Conservation (phyloP, 306 rosid species). For the Rosa lucieae region DNA sequence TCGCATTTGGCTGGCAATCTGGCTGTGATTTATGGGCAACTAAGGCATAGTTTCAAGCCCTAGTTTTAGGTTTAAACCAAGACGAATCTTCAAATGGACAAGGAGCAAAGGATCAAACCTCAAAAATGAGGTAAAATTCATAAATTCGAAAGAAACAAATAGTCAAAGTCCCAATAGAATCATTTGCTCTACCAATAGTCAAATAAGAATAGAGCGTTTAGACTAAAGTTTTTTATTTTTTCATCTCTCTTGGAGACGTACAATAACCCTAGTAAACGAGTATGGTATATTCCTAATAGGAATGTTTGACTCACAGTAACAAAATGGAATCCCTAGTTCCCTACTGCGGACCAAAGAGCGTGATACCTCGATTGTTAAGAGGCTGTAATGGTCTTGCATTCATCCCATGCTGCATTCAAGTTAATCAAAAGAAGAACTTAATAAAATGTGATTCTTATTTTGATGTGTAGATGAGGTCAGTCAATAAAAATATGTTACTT, state of each 20-base stretch:
- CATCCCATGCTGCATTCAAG: constrained; percentile 33
- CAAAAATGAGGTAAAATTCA: neutral
- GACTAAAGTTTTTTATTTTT: too few relatives aligned
- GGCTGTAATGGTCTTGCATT: constrained; percentile 37
- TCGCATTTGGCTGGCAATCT: neutral
- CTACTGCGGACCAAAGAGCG: neutral
- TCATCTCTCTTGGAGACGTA: neutral
- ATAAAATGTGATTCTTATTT: neutral
- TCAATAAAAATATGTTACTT: constrained; percentile 22
- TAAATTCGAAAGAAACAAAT: neutral
- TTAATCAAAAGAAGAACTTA: constrained; percentile 3
- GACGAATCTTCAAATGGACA: too few relatives aligned
- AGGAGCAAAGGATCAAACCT: too few relatives aligned
- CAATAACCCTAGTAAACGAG: neutral
- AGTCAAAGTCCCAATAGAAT: neutral
- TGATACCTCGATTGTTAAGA: constrained; percentile 24
- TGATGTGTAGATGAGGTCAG: neutral
- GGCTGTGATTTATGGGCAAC: neutral
- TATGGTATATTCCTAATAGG: neutral
- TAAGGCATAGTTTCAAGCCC: neutral
- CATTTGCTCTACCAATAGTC: neutral
- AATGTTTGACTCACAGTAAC: neutral
- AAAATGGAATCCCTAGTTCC: neutral
- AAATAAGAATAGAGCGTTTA: neutral
- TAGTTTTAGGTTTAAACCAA: neutral